phyloP scores from a whole-genome alignment of 2,329 filamentous ascomycete genomes.

The Harringtonia lauricola region DNA sequence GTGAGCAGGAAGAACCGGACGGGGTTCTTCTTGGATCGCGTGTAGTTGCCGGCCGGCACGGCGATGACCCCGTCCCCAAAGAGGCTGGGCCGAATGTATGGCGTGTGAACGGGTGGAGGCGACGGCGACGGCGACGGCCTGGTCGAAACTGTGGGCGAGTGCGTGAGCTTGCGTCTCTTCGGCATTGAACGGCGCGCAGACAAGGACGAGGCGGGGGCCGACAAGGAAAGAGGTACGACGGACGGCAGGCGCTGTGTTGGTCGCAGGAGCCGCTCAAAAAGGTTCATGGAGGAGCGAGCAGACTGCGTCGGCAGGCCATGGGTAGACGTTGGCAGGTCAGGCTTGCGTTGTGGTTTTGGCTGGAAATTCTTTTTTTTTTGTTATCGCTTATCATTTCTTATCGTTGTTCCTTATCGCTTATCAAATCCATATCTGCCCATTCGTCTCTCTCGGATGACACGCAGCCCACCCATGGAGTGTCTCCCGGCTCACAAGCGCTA shows the following conservation, averaged over 20 bases:
- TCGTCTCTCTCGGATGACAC: no score
- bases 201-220: not conserved
- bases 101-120: not conserved
- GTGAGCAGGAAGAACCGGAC: conserved; percentile 7
- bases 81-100: conserved; percentile 2
- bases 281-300: not conserved
- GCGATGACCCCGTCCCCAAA: not conserved
- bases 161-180: not conserved
- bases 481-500: no score
- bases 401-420: no score
- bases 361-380: not conserved
- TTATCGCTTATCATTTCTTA: not conserved
- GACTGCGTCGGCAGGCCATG: not conserved
- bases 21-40: not conserved
- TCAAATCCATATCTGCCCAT: no score
- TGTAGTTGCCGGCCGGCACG: not conserved
- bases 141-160: no score
- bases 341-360: not conserved
- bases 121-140: not conserved
- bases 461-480: no score
- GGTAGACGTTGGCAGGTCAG: no score
- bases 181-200: not conserved
- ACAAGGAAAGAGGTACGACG: not conserved
- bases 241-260: not conserved
- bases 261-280: not conserved